A percentile compares a stretch with the other conserved stretches of the same genome.
phyloP scores from a whole-genome alignment of 75 land plant genomes.

The Larix kaempferi region DNA sequence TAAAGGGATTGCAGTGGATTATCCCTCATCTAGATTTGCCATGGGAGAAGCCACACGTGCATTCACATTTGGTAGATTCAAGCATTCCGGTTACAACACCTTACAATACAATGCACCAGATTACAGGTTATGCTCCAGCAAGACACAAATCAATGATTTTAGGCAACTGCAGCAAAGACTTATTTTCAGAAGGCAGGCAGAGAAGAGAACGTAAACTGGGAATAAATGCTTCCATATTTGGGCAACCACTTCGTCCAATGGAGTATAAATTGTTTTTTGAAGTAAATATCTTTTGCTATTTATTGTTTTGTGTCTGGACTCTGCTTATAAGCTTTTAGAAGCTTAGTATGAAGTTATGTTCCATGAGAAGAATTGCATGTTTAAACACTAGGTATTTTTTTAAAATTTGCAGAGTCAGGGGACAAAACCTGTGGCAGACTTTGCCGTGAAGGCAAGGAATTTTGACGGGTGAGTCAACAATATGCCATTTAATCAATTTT shows the following conservation, averaged over 20 bases:
- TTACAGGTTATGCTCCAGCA: too few species aligned
- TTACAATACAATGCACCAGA: not conserved
- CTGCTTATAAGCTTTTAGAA: not conserved
- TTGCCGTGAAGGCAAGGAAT: slow-evolving; percentile 13
- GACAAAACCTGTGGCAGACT: slow-evolving; percentile 53
- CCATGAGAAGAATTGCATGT: too few species aligned
- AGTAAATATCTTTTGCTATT: slow-evolving; percentile 26
- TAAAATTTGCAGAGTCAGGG: slow-evolving; percentile 37
- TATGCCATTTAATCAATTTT: too few species aligned
- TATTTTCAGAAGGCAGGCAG: too few species aligned
- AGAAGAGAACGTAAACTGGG: slow-evolving; percentile 15
- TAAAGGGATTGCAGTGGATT: slow-evolving; percentile 65
- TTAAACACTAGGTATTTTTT: not conserved
- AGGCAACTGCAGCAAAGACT: too few species aligned
- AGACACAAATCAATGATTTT: too few species aligned
- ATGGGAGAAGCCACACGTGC: slow-evolving; percentile 45
- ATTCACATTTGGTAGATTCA: slow-evolving; percentile 18
- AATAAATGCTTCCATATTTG: not conserved
- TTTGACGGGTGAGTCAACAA: slow-evolving; percentile 19
- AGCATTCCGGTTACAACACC: slow-evolving; percentile 7
- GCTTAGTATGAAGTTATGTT: too few species aligned
- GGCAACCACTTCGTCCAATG: slow-evolving; percentile 45
- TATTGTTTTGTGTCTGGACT: not conserved
- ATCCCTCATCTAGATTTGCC: slow-evolving; percentile 79
- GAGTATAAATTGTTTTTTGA: slow-evolving; percentile 67